Percentiles rank a stretch among this genome's conserved stretches.
phyloP scores from a whole-genome alignment of 306 rosid genomes.

The Dryas octopetala region DNA sequence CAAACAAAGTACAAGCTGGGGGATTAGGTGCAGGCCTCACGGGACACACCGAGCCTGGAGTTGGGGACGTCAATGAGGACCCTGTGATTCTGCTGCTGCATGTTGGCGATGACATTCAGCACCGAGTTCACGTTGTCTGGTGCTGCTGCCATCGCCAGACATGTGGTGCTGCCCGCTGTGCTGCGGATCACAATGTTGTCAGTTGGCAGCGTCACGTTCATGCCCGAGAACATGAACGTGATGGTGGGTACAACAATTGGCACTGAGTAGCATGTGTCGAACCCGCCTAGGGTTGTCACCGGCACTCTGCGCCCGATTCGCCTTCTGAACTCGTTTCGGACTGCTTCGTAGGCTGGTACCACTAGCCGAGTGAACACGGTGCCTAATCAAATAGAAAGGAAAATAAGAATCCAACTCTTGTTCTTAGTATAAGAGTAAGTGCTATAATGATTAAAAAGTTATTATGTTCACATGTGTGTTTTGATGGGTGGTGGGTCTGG shows the following conservation, averaged over 20 bases:
- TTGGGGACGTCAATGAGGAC: slow-evolving; percentile 77
- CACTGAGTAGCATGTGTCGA: slow-evolving; percentile 77
- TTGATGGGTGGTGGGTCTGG: too few relatives aligned
- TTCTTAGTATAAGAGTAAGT: too few relatives aligned
- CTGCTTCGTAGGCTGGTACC: slow-evolving; percentile 61
- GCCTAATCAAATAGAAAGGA: slow-evolving; percentile 35
- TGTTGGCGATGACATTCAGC: slow-evolving; percentile 81
- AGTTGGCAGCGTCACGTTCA: slow-evolving; percentile 79
- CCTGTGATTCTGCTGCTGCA: slow-evolving; percentile 97
- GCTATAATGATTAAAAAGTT: too few relatives aligned
- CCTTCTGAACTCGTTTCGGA: slow-evolving; percentile 69
- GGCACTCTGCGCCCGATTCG: slow-evolving; percentile 42
- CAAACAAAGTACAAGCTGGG: neutral
- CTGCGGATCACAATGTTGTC: slow-evolving; percentile 81
- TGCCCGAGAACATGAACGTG: slow-evolving; percentile 76
- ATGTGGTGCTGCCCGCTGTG: slow-evolving; percentile 60
- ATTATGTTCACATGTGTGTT: too few relatives aligned
- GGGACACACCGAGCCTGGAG: slow-evolving; percentile 79
- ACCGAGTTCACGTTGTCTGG: slow-evolving; percentile 87
- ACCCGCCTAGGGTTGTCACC: slow-evolving; percentile 72
- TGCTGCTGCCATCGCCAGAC: slow-evolving; percentile 84
- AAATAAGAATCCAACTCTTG: neutral
- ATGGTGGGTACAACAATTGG: slow-evolving; percentile 73
- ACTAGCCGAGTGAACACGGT: slow-evolving; percentile 87
- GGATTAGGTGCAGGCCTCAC: slow-evolving; percentile 65